phyloP scores from a whole-genome alignment of 1,284 basidiomycete species.

The Leccinum solheimii region DNA sequence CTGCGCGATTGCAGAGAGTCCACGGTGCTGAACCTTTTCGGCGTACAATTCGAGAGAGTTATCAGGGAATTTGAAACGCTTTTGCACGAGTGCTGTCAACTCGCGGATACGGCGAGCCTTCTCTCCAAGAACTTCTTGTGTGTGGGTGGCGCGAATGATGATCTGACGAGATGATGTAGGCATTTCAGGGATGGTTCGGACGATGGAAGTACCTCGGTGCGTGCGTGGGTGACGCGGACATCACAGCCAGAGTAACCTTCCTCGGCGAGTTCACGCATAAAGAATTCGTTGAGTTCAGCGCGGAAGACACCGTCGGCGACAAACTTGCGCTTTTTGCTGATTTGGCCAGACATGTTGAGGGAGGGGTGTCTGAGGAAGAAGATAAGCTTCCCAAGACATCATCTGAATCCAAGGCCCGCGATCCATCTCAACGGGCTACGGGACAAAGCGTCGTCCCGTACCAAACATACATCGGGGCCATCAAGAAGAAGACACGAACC shows the following conservation, averaged over 20 bases:
- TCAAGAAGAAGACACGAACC: slow-evolving; percentile 22
- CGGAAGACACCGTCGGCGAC: slow-evolving; percentile 99
- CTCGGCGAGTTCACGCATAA: slow-evolving; percentile 97
- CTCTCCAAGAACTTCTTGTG: slow-evolving; percentile 99
- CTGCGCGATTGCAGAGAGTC: slow-evolving; percentile 97
- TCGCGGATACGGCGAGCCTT: slow-evolving; percentile 99
- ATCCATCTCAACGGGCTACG: slow-evolving; percentile 24
- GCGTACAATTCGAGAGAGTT: slow-evolving; percentile 99
- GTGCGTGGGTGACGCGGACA: slow-evolving; percentile 98
- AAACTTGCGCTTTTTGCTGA: slow-evolving; percentile 98
- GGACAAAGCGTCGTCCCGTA: not conserved
- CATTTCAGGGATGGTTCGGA: slow-evolving; percentile 3
- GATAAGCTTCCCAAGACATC: slow-evolving; percentile 24
- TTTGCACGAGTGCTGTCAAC: slow-evolving; percentile 97
- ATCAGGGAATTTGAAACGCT: slow-evolving; percentile 99
- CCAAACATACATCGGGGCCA: not conserved
- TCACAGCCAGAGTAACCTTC: slow-evolving; percentile 99
- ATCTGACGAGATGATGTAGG: slow-evolving; percentile 55
- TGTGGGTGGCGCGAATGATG: slow-evolving; percentile 99
- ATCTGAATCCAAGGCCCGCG: slow-evolving; percentile 17
- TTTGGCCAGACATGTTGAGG: slow-evolving; percentile 73
- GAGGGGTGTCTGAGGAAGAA: slow-evolving; percentile 15
- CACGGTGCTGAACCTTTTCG: slow-evolving; percentile 99
- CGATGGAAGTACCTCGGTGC: slow-evolving; percentile 76
- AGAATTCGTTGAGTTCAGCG: slow-evolving; percentile 98